Base-by-base conservation (phyloP, 257 asterid genomes). In the Solanum tarapatanum region DNA sequence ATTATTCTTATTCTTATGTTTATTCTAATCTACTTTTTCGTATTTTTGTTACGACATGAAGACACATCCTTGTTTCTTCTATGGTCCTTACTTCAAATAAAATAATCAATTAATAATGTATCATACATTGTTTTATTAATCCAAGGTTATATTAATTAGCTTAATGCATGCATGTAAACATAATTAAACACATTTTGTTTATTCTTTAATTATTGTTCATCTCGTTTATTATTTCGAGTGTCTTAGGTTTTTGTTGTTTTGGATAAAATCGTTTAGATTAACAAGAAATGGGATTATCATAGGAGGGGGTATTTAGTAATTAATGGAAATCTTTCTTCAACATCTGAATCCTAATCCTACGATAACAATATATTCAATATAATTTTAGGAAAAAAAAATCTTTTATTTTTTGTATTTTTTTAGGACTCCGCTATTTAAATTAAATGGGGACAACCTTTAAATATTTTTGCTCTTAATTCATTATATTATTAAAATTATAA, bases 161-260 rank as follows among this genome's bases (percentile, higher is more conserved):
- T 48, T 45, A 48, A 82, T 82, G 69, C 85, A 82, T 82, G 85
- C 85, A 82, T 82, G 69, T 82, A 45, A 82, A 48, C 85, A 82
- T 23, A 30, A 30, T 28, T 28, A 23, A 82, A 16, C 33, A 82
- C 10, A 43, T 28, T 48, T 82, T 19, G 2, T 17, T 11, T 10
- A 45, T 28, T 82, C 41, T 9, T 80, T 28, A 74, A 45, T 28
- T 51, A 80, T 82, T 48, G 36, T 45, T 39, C 69, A 28, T 80
- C 85, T 48, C 17, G 41, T 26, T 48, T 28, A 74, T 9, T 82
- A 9, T 80, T 48, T 82, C 19, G 19, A 45, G 55, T 17, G 69
- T 82, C 85, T 48, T 23, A 28, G 17, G 85, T 82, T 80, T 26
- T 80, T 26, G 41, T 48, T 79, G 66, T 43, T 79, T 26, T 48